Base-by-base conservation (phyloP, 2,329 filamentous ascomycete genomes). In the Ceratocystis diversiconidia region DNA sequence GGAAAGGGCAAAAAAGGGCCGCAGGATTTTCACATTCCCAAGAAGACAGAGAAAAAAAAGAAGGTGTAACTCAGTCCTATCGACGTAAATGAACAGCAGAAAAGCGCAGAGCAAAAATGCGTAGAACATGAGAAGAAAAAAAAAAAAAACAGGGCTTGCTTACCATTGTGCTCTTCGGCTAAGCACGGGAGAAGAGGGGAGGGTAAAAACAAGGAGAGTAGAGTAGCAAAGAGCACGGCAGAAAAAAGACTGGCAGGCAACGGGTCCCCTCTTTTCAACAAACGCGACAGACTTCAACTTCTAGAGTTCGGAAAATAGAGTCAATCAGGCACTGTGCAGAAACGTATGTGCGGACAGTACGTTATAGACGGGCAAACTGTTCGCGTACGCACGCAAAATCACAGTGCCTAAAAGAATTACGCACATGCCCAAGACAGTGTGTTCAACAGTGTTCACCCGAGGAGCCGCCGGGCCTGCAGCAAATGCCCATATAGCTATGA, bases 401-500 rank as follows among this genome's bases (percentile, higher is more conserved):
- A 59, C 55, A 59, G 55, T 59, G 55, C 7, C 1, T 0, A n/a
- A 19, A 8, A 2, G 0, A 10, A 7, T 1, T 36, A 8, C 30
- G 25, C 55, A 32, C 25, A 15, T n/a, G 15, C 12, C 4, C 1
- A 0, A 3, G n/a, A 59, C 55, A 59, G 55, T 59, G 55, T 30
- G 28, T 2, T 25, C 12, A 17, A 59, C 55, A 59, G 55, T 59
- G 28, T 59, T 59, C 55, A 59, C 55, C 55, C 55, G 55, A 59
- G 12, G 25, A 62, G 44, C 19, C 44, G 61, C 61, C 61, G 28
- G 28, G 7, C 25, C 22, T 62, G 61, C 43, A 62, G 15, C 5
- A 62, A 48, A 30, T 46, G 61, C 25, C 50, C 62, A 64, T 50
- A 67, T 67, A 67, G 57, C 61, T 48, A 63, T 63, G 63, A 60